Evolutionary conservation across 2,329 filamentous ascomycete genomes (phyloP).

Genomic region (Fonsecaea multimorphosa): DNA sequence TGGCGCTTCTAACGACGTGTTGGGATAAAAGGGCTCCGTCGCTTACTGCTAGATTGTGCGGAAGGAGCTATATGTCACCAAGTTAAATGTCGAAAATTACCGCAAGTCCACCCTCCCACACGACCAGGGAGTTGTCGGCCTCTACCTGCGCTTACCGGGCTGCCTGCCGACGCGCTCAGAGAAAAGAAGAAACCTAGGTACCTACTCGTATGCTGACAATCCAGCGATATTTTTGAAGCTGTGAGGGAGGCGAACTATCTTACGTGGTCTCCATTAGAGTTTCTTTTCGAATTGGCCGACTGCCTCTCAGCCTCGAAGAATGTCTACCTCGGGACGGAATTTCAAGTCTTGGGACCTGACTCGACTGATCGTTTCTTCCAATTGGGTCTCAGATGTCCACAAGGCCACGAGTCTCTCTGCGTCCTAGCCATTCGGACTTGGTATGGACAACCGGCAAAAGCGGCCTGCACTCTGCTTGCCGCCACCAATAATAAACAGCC

Average conservation of each 20-base stretch:
- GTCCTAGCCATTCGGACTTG: neutral
- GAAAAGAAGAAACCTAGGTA: neutral
- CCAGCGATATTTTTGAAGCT: neutral
- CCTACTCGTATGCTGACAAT: neutral
- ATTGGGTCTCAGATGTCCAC: neutral
- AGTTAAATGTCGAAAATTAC: conserved; percentile 11
- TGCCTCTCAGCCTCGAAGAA: neutral
- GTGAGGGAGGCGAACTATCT: neutral
- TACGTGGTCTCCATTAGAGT: neutral
- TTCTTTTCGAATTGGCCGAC: neutral
- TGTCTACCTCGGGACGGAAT: neutral
- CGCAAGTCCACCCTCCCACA: conserved; percentile 2
- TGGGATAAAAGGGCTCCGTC: conserved; percentile 28
- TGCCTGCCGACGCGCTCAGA: neutral
- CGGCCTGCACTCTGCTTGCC: neutral
- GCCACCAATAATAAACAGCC: conserved; percentile 3
- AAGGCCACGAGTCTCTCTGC: neutral
- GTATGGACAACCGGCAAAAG: neutral
- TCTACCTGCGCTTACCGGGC: neutral
- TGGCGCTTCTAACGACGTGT: neutral
- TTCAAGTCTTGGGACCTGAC: conserved; percentile 2
- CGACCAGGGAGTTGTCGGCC: neutral
- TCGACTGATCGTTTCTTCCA: neutral
- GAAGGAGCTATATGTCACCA: conserved; percentile 7
- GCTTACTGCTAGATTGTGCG: conserved; percentile 58